These are phyloP conservation scores for Xylariaceae sp. DNA, from an alignment of 2,329 filamentous ascomycete species.

Conservation along the genomic window DNA sequence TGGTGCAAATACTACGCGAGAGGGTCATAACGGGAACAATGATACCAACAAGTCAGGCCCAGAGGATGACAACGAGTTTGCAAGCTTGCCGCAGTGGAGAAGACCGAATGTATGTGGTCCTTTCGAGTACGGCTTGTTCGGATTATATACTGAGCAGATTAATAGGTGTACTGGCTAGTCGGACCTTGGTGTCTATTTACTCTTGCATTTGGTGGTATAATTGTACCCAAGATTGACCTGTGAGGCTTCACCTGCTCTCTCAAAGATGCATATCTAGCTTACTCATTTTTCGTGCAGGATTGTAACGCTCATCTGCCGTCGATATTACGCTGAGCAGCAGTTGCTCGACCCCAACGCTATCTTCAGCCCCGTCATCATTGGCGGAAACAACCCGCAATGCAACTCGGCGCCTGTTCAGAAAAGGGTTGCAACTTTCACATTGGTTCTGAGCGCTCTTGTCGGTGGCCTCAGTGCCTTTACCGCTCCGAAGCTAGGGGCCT, in stretches of 20 bases:
- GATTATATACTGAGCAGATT: conserved; percentile 23
- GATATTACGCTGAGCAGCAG: conserved; percentile 72
- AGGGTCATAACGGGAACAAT: conserved; percentile 15
- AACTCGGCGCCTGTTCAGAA: conserved; percentile 75
- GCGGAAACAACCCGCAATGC: conserved; percentile 75
- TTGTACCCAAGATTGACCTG: conserved; percentile 85
- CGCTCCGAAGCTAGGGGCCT: conserved; percentile 76
- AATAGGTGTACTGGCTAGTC: conserved; percentile 77
- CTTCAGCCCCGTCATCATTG: conserved; percentile 63
- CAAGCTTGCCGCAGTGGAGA: conserved; percentile 59
- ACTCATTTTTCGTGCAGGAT: conserved; percentile 46
- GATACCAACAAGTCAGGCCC: conserved; percentile 36
- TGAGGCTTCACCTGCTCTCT: conserved; percentile 34
- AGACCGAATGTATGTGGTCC: conserved; percentile 55
- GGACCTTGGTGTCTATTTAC: conserved; percentile 78
- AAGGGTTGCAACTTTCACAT: conserved; percentile 72
- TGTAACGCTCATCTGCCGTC: conserved; percentile 75
- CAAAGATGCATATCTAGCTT: neutral
- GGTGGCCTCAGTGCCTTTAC: conserved; percentile 78
- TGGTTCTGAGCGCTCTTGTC: conserved; percentile 70
- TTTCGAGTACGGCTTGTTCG: neutral
- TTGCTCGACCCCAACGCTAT: conserved; percentile 56
- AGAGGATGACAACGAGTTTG: conserved; percentile 57
- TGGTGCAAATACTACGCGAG: conserved; percentile 25
- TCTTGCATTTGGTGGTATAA: conserved; percentile 78